Percentiles rank a stretch among this genome's conserved stretches.
phyloP scores from a whole-genome alignment of 1,139 yeast species.

The Starmera stellimalicola region DNA sequence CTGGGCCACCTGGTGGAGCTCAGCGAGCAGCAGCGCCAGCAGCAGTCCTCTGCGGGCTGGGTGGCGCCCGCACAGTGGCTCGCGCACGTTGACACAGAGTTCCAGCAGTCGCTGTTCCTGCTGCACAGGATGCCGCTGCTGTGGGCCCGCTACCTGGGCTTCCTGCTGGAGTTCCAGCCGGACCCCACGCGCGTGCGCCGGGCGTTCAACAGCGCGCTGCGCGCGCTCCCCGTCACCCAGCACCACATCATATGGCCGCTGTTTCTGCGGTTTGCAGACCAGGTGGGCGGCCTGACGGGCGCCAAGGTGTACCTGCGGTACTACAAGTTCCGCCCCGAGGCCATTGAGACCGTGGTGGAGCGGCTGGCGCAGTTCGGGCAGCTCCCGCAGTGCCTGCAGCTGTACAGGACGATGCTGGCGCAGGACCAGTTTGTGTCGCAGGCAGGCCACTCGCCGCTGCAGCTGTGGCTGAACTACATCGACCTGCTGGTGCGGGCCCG shows the following conservation, averaged over 20 bases:
- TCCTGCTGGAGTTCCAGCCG: constrained; percentile 27
- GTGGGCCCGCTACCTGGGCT: constrained; percentile 49
- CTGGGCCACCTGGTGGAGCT: constrained; percentile 31
- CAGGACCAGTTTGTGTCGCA: constrained; percentile 25
- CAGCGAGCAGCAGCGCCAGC: constrained; percentile 23
- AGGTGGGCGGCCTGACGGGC: constrained; percentile 34
- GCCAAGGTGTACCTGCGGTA: constrained; percentile 35
- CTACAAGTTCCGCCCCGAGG: constrained; percentile 29
- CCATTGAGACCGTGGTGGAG: constrained; percentile 25
- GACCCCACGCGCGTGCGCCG: constrained; percentile 37
- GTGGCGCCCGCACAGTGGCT: constrained; percentile 26
- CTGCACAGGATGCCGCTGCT: constrained; percentile 38
- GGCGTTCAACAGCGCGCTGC: constrained; percentile 45
- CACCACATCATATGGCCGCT: constrained; percentile 57
- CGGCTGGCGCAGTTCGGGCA: constrained; percentile 22
- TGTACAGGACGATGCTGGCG: constrained; percentile 24
- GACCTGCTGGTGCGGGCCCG: constrained; percentile 29
- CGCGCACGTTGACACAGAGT: constrained; percentile 30
- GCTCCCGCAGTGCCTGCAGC: constrained; percentile 10
- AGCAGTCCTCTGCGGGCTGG: too few species aligned
- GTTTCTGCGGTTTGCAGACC: constrained; percentile 42
- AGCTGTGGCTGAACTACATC: constrained; percentile 39
- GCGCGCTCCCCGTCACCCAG: constrained; percentile 37
- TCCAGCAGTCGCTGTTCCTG: constrained; percentile 37
- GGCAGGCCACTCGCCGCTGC: constrained; percentile 29